Evolutionary conservation across 2,329 filamentous ascomycete genomes (phyloP), one percentile per base, ranked within the genome.

Genomic region (Ustulina deusta): DNA sequence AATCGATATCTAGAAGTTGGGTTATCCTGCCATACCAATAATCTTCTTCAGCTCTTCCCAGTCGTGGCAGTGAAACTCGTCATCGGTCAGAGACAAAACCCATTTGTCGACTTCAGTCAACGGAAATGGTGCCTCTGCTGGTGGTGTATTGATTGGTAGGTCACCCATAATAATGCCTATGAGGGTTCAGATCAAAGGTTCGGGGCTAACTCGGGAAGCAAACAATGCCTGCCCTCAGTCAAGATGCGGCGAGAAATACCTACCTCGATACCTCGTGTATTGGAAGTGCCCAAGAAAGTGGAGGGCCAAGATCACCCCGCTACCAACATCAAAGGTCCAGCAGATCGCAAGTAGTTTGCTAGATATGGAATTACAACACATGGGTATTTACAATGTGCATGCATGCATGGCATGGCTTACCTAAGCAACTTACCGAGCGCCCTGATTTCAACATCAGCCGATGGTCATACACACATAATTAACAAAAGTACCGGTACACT

Each of bases 1-100:
- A 48, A 56, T 36, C 32, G 55, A 36, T 20, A 63, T 27, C 6
- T 55, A 44, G 40, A 46, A 40, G 10, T 32, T 10, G n/a, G 48
- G 20, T 32, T 66, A 60, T 61, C 20, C 44, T 20, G 32, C 20
- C 84, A 74, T 78, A 90, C 88, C 81, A 71, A 94, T 89, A 63
- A 96, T 87, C 10, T 86, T 81, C 76, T 86, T 88, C 69, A 96
- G 85, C 64, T 91, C 85, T 13, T 89, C 84, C 95, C 94, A 97
- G 55, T 87, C 85, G 79, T 94, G 89, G 51, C 85, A 85, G 68
- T 84, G 81, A 78, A 92, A 97, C 56, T 91, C 85, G 22, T 90
- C 86, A 75, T 97, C 93, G 0, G 87, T 88, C 71, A 86, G 83
- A 34, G 87, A 86, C 17, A 90, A 79, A 40, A 89, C 81, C 83